phyloP scores from a whole-genome alignment of 139 green algal species.

The Micromonas pusilla region DNA sequence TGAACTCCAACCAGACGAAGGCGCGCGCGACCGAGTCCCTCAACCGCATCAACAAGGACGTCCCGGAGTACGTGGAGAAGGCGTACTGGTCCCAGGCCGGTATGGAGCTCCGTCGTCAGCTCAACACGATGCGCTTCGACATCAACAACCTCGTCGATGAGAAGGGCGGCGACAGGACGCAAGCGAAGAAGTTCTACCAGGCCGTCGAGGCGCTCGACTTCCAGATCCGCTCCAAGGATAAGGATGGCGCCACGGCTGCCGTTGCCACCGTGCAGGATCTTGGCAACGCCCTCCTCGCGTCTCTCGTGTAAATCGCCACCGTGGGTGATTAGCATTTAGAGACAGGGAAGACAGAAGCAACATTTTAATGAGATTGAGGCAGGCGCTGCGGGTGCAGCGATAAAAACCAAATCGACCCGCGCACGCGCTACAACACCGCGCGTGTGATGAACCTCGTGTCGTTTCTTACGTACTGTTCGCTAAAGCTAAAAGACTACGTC shows the following conservation, averaged over 20 bases:
- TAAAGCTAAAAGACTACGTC: too few species aligned
- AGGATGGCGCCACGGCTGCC: conserved; percentile 45
- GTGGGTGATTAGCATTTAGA: conserved; percentile 15
- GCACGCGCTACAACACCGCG: too few species aligned
- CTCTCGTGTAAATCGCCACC: conserved; percentile 34
- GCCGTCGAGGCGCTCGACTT: conserved; percentile 77
- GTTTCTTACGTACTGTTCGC: too few species aligned
- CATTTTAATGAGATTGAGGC: too few species aligned
- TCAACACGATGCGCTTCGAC: conserved; percentile 85
- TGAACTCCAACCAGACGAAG: conserved; percentile 55
- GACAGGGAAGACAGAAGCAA: neutral
- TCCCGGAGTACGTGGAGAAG: conserved; percentile 66
- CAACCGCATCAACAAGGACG: conserved; percentile 63
- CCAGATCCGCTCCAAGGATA: conserved; percentile 74
- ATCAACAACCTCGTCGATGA: conserved; percentile 62
- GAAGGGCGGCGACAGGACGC: conserved; percentile 39
- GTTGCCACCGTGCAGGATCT: conserved; percentile 48
- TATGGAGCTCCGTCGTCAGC: conserved; percentile 75
- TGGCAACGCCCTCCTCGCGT: conserved; percentile 53
- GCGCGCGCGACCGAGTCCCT: conserved; percentile 58
- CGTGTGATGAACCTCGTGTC: too few species aligned
- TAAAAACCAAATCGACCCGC: too few species aligned
- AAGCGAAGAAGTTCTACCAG: conserved; percentile 69
- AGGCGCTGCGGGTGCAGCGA: too few species aligned
- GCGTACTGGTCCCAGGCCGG: conserved; percentile 79